A percentile compares a stretch with the other conserved stretches of the same genome.
phyloP scores from a whole-genome alignment of 805 yeast genomes.

The Dipodascopsis tothii region DNA sequence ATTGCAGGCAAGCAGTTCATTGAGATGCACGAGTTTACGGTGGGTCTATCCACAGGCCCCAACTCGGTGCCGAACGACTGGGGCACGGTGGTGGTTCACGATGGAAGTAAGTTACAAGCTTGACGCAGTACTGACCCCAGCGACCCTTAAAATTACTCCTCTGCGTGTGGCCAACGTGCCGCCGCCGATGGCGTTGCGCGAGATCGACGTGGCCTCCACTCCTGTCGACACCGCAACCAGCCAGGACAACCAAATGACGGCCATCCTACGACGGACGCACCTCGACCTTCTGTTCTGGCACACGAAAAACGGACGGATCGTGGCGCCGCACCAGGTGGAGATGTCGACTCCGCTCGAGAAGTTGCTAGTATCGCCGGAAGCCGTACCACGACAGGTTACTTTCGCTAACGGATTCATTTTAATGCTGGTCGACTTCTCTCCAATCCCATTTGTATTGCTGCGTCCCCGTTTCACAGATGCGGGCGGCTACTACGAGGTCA shows the following conservation, averaged over 20 bases:
- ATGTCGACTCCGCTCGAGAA: not conserved
- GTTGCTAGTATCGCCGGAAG: not conserved
- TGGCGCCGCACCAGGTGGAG: not conserved
- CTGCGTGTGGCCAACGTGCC: slow-evolving; percentile 81
- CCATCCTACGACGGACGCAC: slow-evolving; percentile 35
- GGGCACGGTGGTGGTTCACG: slow-evolving; percentile 76
- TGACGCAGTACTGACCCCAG: not conserved
- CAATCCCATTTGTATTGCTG: not conserved
- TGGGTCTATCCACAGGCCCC: slow-evolving; percentile 60
- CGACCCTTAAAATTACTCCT: slow-evolving; percentile 62
- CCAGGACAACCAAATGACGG: slow-evolving; percentile 50
- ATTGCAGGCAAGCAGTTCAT: slow-evolving; percentile 41
- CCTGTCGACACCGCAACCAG: slow-evolving; percentile 62
- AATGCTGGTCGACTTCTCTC: not conserved
- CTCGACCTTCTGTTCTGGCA: not conserved
- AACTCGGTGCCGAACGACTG: slow-evolving; percentile 57
- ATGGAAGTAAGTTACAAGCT: slow-evolving; percentile 45
- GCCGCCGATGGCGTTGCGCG: slow-evolving; percentile 81
- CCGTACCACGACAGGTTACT: not conserved
- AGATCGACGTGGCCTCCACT: slow-evolving; percentile 46
- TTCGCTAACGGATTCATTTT: not conserved
- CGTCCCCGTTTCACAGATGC: not conserved
- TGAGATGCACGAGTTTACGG: slow-evolving; percentile 61
- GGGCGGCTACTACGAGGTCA: not conserved
- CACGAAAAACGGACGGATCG: not conserved